phyloP scores from a whole-genome alignment of 164 flowering plant species.

The Paratinospora sagittata region DNA sequence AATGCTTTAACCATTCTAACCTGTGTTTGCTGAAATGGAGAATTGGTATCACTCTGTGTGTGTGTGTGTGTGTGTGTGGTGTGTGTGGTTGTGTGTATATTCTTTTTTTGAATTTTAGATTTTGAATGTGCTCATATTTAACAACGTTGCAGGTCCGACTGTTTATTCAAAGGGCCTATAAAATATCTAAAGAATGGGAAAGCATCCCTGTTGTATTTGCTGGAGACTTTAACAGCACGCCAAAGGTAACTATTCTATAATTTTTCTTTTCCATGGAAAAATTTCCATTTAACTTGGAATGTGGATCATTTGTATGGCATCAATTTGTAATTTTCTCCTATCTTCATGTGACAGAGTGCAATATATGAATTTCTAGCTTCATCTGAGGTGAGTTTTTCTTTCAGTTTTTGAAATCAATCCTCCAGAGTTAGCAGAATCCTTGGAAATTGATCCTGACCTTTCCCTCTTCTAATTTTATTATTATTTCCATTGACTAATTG shows the following conservation, averaged over 20 bases:
- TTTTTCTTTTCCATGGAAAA: neutral
- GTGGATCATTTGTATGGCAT: neutral
- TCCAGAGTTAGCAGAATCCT: neutral
- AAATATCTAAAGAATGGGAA: constrained; percentile 67
- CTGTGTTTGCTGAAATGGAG: neutral
- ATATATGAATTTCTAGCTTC: constrained; percentile 68
- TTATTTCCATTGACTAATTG: constrained; percentile 12
- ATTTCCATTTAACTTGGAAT: neutral
- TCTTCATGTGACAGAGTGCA: constrained; percentile 59
- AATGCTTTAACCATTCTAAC: too few species aligned
- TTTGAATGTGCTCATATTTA: neutral
- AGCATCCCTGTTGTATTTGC: constrained; percentile 60
- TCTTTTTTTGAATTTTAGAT: neutral
- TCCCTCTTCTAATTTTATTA: neutral
- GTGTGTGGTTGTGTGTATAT: too few species aligned
- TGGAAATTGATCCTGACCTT: neutral
- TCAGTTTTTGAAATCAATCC: neutral
- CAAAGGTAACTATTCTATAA: constrained; percentile 47
- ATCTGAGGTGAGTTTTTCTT: constrained; percentile 51
- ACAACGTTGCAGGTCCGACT: constrained; percentile 43
- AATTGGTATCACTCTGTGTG: neutral
- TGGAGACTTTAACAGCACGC: constrained; percentile 78
- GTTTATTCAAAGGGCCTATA: constrained; percentile 60
- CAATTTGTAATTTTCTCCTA: constrained; percentile 9
- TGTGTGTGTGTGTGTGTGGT: neutral